Base-by-base conservation (phyloP, 2,329 filamentous ascomycete genomes). In the Fusarium aywerte region DNA sequence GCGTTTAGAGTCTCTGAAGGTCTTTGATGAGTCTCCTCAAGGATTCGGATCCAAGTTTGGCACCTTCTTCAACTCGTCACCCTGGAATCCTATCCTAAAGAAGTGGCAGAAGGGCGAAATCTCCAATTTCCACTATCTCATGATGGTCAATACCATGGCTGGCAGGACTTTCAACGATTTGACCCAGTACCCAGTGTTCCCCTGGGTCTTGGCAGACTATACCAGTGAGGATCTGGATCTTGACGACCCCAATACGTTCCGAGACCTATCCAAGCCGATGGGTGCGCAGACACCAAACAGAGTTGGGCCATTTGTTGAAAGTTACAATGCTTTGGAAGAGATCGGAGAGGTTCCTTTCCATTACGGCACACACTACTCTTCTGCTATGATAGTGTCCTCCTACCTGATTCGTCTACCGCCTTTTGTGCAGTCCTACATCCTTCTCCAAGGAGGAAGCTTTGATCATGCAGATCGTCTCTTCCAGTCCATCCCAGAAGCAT, bases 291-390 rank as follows among this genome's bases (percentile, higher is more conserved):
- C 90, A 3, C 81, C 85, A 1, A 85, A 87, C 55, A 87, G 95
- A 67, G 91, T 96, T 67, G 83, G 87, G 0, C 92, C 93, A 8
- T 97, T 96, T 73, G 86, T 88, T 50, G 92, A 96, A 72, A 88
- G 93, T 29, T 98, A 97, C 76, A 89, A 90, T 69, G 92, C 92
- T 16, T 90, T 99, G 76, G 90, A 90, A 1, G 96, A 98, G 76
- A 97, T 99, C 84, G 92, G 90, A 9, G 94, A 97, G 43, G 90
- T 92, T 1, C 92, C 96, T 0, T 99, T 97, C 76, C 96, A 99
- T 76, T 99, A 98, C 71, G 96, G 96, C 18, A 99, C 96, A 0
- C 96, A 99, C 76, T 99, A 99, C 77, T 98, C 96, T 2, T 98
- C 96, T 3, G 96, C 96, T 9, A 99, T 98, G 96, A 97, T 97